phyloP scores from a whole-genome alignment of 306 rosid genomes.

The Macrotyloma uniflorum region DNA sequence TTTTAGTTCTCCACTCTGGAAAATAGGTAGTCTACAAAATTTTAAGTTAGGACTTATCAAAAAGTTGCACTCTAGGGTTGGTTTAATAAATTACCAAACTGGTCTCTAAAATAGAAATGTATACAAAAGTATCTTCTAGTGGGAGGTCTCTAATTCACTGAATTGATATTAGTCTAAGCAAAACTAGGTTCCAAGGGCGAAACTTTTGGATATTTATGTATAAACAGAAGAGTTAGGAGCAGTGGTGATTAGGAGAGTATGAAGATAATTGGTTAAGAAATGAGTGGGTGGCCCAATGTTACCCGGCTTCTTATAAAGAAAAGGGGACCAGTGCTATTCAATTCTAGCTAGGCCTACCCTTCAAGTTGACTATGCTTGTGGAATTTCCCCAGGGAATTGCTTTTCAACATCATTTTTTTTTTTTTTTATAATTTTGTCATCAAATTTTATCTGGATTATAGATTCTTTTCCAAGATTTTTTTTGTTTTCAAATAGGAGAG shows the following conservation, averaged over 20 bases:
- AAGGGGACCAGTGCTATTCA: conserved; percentile 2
- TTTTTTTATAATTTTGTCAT: neutral
- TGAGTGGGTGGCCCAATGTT: neutral
- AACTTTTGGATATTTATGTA: too few relatives aligned
- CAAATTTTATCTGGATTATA: neutral
- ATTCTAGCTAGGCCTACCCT: conserved; percentile 13
- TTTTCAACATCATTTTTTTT: conserved; percentile 21
- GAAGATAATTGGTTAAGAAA: conserved; percentile 12
- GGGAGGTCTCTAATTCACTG: too few relatives aligned
- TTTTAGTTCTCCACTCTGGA: neutral
- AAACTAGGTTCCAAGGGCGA: too few relatives aligned
- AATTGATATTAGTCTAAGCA: too few relatives aligned
- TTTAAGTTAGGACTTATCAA: neutral
- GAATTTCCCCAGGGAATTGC: conserved; percentile 13
- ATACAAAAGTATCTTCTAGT: too few relatives aligned
- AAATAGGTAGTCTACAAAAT: neutral
- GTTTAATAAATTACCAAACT: neutral
- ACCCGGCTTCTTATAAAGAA: neutral
- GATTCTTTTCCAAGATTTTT: neutral
- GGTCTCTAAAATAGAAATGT: too few relatives aligned
- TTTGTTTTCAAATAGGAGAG: neutral
- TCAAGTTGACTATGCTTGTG: neutral
- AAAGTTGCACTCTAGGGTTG: neutral
- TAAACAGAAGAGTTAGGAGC: neutral
- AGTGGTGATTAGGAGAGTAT: neutral